phyloP scores from a whole-genome alignment of 2,329 filamentous ascomycete genomes.

The Trichoderma polysporum region DNA sequence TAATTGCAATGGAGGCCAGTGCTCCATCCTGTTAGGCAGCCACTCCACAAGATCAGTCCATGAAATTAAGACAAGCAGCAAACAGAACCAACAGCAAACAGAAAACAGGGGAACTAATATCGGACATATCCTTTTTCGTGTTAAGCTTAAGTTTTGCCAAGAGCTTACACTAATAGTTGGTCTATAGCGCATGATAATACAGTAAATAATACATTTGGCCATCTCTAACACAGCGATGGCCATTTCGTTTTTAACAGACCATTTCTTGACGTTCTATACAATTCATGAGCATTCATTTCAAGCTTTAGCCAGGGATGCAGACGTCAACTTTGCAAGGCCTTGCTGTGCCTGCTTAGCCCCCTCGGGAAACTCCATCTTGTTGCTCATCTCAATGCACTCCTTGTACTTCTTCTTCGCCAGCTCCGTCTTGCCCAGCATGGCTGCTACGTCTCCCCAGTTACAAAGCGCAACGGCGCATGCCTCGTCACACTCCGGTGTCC shows the following conservation, averaged over 20 bases:
- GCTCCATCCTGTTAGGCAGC: not conserved
- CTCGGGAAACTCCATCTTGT: conserved; percentile 51
- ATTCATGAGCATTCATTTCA: not conserved
- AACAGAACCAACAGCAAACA: not conserved
- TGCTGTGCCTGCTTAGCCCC: conserved; percentile 54
- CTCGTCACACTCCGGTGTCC: conserved; percentile 77
- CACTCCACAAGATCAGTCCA: not conserved
- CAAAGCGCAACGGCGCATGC: conserved; percentile 82
- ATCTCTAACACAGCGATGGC: not conserved
- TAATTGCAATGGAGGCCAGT: not conserved
- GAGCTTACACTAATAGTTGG: not conserved
- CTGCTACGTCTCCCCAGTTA: conserved; percentile 81
- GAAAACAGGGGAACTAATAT: not conserved
- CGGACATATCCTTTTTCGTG: too few species aligned
- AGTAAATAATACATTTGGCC: not conserved
- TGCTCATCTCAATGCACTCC: conserved; percentile 64
- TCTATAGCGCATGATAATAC: not conserved
- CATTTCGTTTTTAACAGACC: not conserved
- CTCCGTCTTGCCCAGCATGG: conserved; percentile 65
- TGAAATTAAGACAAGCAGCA: too few species aligned
- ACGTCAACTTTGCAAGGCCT: conserved; percentile 42
- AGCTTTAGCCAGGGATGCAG: conserved; percentile 4
- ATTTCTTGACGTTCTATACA: not conserved
- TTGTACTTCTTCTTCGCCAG: conserved; percentile 68
- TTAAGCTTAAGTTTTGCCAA: not conserved